Evolutionary conservation across 2,329 filamentous ascomycete genomes (phyloP).

Genomic region (Dichotomopilus funicola): DNA sequence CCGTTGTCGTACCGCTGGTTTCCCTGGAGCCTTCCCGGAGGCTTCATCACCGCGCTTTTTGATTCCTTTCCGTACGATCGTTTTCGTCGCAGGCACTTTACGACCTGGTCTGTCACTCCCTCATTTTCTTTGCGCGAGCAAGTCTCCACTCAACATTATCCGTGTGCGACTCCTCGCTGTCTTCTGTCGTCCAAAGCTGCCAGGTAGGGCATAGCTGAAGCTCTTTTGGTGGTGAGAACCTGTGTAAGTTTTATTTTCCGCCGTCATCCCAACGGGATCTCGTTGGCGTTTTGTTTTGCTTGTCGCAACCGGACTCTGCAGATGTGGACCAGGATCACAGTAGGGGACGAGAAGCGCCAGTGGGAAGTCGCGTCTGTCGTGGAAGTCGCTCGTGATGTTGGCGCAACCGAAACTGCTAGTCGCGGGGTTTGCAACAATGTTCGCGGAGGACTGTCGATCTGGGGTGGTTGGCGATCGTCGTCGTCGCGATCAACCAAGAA

Average conservation of each 20-base stretch:
- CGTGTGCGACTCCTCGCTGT: constrained; percentile 7
- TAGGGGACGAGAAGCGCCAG: too few species aligned
- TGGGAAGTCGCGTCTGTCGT: too few species aligned
- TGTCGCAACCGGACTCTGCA: background rate
- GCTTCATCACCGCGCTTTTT: background rate
- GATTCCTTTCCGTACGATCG: constrained; percentile 8
- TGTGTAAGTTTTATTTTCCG: background rate
- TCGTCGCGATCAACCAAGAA: too few species aligned
- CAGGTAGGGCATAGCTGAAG: background rate
- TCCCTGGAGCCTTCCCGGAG: background rate
- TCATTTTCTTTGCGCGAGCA: constrained; percentile 16
- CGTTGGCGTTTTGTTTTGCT: background rate
- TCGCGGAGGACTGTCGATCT: too few species aligned
- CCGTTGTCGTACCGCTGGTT: background rate
- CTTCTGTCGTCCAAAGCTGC: background rate
- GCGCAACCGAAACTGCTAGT: too few species aligned
- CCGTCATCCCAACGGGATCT: too few species aligned
- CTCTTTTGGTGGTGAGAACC: background rate
- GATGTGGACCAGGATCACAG: background rate
- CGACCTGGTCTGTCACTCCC: background rate
- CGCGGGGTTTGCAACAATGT: too few species aligned
- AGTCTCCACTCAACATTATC: constrained; percentile 15
- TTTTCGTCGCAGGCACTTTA: constrained; percentile 5
- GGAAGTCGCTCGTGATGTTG: too few species aligned
- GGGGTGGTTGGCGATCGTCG: too few species aligned